A percentile compares a stretch with the other conserved stretches of the same genome.
phyloP scores from a whole-genome alignment of 2,329 filamentous ascomycete genomes.

The Meredithiella fracta region DNA sequence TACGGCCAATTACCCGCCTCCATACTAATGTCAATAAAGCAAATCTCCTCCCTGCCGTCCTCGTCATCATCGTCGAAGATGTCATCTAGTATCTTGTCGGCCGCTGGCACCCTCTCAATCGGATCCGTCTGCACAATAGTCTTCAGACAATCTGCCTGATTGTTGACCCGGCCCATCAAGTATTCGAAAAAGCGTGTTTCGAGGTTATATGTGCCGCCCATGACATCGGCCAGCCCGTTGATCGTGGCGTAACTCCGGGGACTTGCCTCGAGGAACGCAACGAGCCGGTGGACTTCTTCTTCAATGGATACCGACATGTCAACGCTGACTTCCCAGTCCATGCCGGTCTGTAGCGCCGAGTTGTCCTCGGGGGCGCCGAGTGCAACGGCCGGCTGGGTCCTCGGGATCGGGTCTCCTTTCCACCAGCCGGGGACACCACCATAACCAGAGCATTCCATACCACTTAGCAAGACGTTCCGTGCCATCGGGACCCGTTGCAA shows the following conservation, averaged over 20 bases:
- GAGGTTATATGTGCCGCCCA: slow-evolving; percentile 15
- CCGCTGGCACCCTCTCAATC: neutral
- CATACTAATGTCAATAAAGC: slow-evolving; percentile 27
- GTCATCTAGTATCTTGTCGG: neutral
- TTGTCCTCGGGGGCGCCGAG: neutral
- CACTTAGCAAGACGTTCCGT: slow-evolving; percentile 37
- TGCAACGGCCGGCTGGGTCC: neutral
- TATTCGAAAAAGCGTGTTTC: slow-evolving; percentile 27
- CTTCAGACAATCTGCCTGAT: slow-evolving; percentile 21
- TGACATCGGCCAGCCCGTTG: slow-evolving; percentile 27
- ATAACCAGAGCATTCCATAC: slow-evolving; percentile 28
- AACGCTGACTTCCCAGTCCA: neutral
- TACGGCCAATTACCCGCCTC: slow-evolving; percentile 22
- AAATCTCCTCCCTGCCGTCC: slow-evolving; percentile 21
- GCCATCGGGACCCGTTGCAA: slow-evolving; percentile 42
- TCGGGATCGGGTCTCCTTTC: slow-evolving; percentile 27
- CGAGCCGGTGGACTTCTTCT: slow-evolving; percentile 43
- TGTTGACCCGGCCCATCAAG: slow-evolving; percentile 21
- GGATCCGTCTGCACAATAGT: slow-evolving; percentile 19
- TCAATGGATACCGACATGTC: slow-evolving; percentile 21
- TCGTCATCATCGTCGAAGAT: slow-evolving; percentile 17
- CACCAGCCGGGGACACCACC: slow-evolving; percentile 44
- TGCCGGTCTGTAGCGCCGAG: neutral
- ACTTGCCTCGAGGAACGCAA: slow-evolving; percentile 46
- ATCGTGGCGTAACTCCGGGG: slow-evolving; percentile 43